Base-by-base conservation (phyloP, 352 stramenopile genomes). In the Phytophthora pluvialis region DNA sequence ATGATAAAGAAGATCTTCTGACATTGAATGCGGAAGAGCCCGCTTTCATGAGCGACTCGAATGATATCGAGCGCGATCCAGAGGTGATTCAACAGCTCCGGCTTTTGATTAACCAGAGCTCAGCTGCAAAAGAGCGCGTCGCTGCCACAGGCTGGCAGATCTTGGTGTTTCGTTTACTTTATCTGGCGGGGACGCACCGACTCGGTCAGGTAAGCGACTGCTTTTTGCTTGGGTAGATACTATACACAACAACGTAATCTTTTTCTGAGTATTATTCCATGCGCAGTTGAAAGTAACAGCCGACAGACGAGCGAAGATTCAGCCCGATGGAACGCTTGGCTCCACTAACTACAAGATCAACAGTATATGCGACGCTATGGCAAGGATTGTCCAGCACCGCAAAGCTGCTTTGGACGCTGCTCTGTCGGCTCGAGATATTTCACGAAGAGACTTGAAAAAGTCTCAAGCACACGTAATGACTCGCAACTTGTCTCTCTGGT, bases 71-170 rank as follows among this genome's bases (percentile, higher is more conserved):
- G 7, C 64, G 60, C 6, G 78, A 89, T 15, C 78, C 80, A 0
- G 57, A 83, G 21, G 67, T 86, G n/a, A 80, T 91, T 42, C 42
- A 48, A 0, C 77, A 88, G 26, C 61, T 91, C 7, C 72, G 72
- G n/a, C 51, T 60, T 8, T 56, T 91, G 18, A 67, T 88, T 15
- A 75, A 78, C 15, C 44, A 78, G 26, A 79, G 66, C n/a, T n/a
- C 53, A 5, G 59, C 12, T 18, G 58, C 71, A 4, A 77, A 77
- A 21, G 35, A 76, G 21, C 13, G 15, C 0, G 32, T 87, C 2
- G 61, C 64, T 0, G 6, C 77, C 5, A 58, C 52, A 15, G 81
- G 80, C 9, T 91, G 82, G 82, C 44, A 71, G 28, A 63, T 86
- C 16, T 61, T 91, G 38, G 36, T 89, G n/a, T 75, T 29, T 35